phyloP scores from a whole-genome alignment of 805 yeast species.

The Candida loeiensis region DNA sequence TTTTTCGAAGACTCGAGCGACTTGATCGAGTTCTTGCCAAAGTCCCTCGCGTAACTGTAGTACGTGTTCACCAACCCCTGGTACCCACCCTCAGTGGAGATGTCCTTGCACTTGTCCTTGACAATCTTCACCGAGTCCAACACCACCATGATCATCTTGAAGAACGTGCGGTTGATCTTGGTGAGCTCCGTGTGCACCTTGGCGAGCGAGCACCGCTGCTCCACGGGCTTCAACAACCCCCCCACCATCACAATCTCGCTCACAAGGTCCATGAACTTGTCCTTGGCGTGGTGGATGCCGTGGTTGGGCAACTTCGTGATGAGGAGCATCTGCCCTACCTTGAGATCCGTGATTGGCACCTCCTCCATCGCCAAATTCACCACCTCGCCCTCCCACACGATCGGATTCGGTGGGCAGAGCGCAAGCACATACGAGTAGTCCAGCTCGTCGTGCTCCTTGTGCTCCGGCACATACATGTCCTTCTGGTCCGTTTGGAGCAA shows the following conservation, averaged over 20 bases:
- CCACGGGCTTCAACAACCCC: slow-evolving; percentile 42
- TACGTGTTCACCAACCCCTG: slow-evolving; percentile 75
- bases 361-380: slow-evolving; percentile 49
- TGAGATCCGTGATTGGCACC: slow-evolving; percentile 53
- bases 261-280: slow-evolving; percentile 53
- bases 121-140: slow-evolving; percentile 57
- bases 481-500: slow-evolving; percentile 12
- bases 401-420: slow-evolving; percentile 75
- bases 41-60: slow-evolving; percentile 76
- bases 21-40: slow-evolving; percentile 68
- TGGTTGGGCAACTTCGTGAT: slow-evolving; percentile 67
- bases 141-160: slow-evolving; percentile 61
- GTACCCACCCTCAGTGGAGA: slow-evolving; percentile 49
- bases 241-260: slow-evolving; percentile 48
- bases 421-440: slow-evolving; percentile 64
- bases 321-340: slow-evolving; percentile 63
- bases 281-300: slow-evolving; percentile 51
- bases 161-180: slow-evolving; percentile 62
- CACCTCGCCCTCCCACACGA: slow-evolving; percentile 86
- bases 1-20: slow-evolving; percentile 62
- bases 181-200: slow-evolving; percentile 71
- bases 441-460: slow-evolving; percentile 18
- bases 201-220: slow-evolving; percentile 66
- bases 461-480: too few species aligned
- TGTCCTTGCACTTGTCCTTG: slow-evolving; percentile 51